A percentile compares a stretch with the other conserved stretches of the same genome.
phyloP scores from a whole-genome alignment of 2,329 filamentous ascomycete genomes.

The Alternaria triticina region DNA sequence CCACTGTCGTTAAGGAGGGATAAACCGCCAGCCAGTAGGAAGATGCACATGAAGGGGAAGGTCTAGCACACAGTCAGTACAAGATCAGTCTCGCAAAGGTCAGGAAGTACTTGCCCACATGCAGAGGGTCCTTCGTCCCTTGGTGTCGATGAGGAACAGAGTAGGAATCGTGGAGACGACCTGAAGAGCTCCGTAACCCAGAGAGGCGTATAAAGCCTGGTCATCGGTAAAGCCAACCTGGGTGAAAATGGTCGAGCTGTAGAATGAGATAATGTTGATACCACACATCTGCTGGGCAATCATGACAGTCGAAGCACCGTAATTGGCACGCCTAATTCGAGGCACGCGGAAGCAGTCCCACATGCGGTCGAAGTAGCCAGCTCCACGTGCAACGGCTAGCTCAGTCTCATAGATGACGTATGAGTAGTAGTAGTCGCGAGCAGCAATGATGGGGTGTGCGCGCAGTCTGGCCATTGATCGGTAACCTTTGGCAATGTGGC shows the following conservation, averaged over 20 bases:
- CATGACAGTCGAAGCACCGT: conserved; percentile 51
- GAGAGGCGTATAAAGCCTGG: conserved; percentile 45
- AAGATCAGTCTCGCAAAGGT: not conserved
- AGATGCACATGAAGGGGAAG: conserved; percentile 47
- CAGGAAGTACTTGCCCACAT: conserved; percentile 21
- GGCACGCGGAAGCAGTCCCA: conserved; percentile 56
- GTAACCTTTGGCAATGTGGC: conserved; percentile 52
- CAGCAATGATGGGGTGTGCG: conserved; percentile 43
- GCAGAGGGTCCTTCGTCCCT: conserved; percentile 43
- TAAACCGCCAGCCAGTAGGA: conserved; percentile 44
- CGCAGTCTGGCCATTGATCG: conserved; percentile 55
- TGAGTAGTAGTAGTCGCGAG: conserved; percentile 48
- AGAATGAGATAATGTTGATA: conserved; percentile 79
- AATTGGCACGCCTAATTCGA: conserved; percentile 46
- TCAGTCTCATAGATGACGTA: conserved; percentile 47
- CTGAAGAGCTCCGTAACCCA: conserved; percentile 47
- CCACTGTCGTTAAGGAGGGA: conserved; percentile 38
- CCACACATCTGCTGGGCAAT: conserved; percentile 51
- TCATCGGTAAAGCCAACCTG: conserved; percentile 33
- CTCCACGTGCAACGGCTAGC: conserved; percentile 38
- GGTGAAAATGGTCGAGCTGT: conserved; percentile 78
- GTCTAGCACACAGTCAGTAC: conserved; percentile 18
- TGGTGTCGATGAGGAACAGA: conserved; percentile 48
- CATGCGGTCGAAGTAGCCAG: conserved; percentile 52
- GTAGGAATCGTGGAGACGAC: conserved; percentile 47